Base-by-base conservation (phyloP, 306 rosid species). In the Casuarina cunninghamiana region DNA sequence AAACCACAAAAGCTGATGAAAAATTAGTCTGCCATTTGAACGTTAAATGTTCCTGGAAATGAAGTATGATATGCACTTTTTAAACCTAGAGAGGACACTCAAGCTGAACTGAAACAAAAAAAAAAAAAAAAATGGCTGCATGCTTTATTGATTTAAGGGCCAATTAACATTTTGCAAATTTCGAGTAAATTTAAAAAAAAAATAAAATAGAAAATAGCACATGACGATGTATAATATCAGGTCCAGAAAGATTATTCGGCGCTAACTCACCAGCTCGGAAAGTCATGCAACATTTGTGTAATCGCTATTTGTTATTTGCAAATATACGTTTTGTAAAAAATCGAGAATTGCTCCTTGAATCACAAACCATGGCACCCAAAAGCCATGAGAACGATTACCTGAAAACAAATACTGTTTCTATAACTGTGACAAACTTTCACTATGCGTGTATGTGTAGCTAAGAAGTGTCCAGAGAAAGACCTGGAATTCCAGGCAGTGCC, bases 401-500 rank as follows among this genome's bases (percentile, higher is more conserved):
- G 19, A 13, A 63, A 21, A 11, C 43, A 6, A 57, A 57, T 19
- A 57, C 5, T 51, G 55, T 4, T 51, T 46, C 50, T 46, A 46
- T 46, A 6, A 46, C 11, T 48, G 51, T 10, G 51, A 48, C 51
- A 8, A 48, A 48, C 11, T 48, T 48, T 48, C 2, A 48, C 51
- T 10, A 26, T 26, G 32, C 32, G 32, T 26, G 32, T 26, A 53
- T 53, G 0, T 57, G 12, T 57, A 3, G 39, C 12, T 2, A 57
- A 57, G 37, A 19, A 21, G 37, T 66, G 58, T 10, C 50, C 12
- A 45, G 63, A 17, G 10, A 53, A 55, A 76, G 80, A 93, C 98
- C 98, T 95, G 82, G 88, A 85, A 88, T 91, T 88, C 98, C 98
- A 91, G 38, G 98, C 96, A 53, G 97, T 91, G 63, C 90, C 82